These are phyloP conservation scores for Microdochium bolleyi DNA, from an alignment of 2,329 filamentous ascomycete genomes.

Conservation along the genomic window DNA sequence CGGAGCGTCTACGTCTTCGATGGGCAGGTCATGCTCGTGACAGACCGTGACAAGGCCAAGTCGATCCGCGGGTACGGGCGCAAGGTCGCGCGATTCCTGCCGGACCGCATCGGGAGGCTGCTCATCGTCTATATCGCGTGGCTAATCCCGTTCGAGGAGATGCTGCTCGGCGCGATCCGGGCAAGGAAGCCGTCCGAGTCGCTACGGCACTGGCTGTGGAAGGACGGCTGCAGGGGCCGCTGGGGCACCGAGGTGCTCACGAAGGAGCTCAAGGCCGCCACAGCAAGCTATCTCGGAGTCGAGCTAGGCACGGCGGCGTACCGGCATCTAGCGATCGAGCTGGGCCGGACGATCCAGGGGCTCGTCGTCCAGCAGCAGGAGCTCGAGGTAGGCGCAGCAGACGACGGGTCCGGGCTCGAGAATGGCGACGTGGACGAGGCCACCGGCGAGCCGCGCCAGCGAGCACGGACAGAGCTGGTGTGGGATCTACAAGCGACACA, in stretches of 20 bases:
- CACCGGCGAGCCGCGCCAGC: background rate
- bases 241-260: background rate
- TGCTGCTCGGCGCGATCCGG: background rate
- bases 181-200: background rate
- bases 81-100: background rate
- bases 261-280: background rate
- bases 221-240: background rate
- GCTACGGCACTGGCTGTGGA: background rate
- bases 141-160: background rate
- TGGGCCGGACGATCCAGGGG: background rate
- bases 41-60: background rate
- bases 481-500: background rate
- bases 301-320: background rate
- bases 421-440: background rate
- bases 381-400: background rate
- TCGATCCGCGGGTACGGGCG: background rate
- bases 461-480: background rate
- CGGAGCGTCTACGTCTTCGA: slow-evolving; percentile 1
- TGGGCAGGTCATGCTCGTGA: background rate
- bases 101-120: background rate
- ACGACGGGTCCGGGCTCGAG: background rate
- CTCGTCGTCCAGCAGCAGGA: background rate
- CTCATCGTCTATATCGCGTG: background rate
- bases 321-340: background rate
- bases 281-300: background rate